Conservation (phyloP, 495 filamentous ascomycete genomes). For the Neurospora sp. region DNA sequence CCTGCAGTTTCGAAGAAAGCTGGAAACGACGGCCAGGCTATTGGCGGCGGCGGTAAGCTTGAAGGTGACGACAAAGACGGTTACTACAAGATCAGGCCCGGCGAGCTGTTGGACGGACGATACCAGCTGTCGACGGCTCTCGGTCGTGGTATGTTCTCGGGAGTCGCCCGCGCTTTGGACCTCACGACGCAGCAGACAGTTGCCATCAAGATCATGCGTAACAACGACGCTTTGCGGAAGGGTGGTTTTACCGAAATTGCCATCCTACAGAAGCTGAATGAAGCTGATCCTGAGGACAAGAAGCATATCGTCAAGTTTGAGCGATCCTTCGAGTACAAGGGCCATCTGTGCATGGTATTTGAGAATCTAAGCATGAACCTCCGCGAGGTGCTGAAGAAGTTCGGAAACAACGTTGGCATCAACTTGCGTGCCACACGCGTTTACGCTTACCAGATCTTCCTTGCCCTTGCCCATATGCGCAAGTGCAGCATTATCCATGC, state of each 20-base stretch:
- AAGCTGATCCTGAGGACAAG: constrained; percentile 79
- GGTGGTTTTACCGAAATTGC: constrained; percentile 91
- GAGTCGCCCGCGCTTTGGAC: constrained; percentile 86
- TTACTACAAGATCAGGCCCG: constrained; percentile 85
- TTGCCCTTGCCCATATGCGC: constrained; percentile 71
- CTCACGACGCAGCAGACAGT: constrained; percentile 58
- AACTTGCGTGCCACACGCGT: constrained; percentile 74
- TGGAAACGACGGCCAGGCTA: constrained; percentile 20
- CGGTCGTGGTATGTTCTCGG: constrained; percentile 94
- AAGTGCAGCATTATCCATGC: constrained; percentile 91
- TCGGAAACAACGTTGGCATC: constrained; percentile 86
- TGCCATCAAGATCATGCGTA: constrained; percentile 89
- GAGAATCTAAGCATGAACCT: constrained; percentile 91
- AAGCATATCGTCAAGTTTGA: constrained; percentile 86
- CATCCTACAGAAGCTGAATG: constrained; percentile 73
- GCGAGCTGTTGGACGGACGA: constrained; percentile 76
- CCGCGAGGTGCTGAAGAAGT: constrained; percentile 92
- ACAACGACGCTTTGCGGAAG: constrained; percentile 87
- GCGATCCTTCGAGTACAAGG: constrained; percentile 84
- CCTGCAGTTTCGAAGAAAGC: constrained; percentile 34
- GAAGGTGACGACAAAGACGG: constrained; percentile 92
- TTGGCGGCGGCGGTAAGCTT: constrained; percentile 64
- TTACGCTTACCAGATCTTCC: constrained; percentile 91
- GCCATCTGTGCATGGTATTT: constrained; percentile 91
- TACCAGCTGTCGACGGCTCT: constrained; percentile 81